Evolutionary conservation across 805 yeast genomes (phyloP), one percentile per base, ranked within the genome.

Genomic region (Candida peoriensis): DNA sequence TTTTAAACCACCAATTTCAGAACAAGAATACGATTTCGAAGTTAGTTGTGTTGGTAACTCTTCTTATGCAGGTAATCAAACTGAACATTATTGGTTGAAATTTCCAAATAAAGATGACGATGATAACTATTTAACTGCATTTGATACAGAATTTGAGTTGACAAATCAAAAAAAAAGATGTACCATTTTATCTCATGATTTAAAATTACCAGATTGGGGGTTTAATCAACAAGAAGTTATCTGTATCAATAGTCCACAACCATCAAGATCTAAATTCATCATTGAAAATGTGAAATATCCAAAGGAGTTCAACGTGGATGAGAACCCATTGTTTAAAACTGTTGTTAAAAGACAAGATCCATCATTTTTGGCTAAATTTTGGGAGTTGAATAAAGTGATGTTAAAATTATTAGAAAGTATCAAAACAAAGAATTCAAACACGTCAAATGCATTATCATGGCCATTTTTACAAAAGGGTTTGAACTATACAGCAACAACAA

Each of bases 21-120:
- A 86, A 53, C 93, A 86, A 51, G 97, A 93, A 37, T 89, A 90
- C 58, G 81, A 88, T 52, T 74, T 72, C 44, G 95, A 88, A 58
- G 95, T 88, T 1, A 72, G 85, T 19, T 77, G 86, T 43, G 64
- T 76, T 37, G 93, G 90, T 5, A 74, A 72, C 57, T 57, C 66
- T 6, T 74, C 77, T 1, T 74, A 75, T 50, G 61, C 62, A 2
- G 93, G 86, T 13, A 83, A 83, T 45, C 66, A 70, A 27, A 77
- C 76, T 52, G 88, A 84, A 55, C 73, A 74, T 42, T 88, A 87
- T 71, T 73, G 73, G 37, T 60, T 90, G 15, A 19, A 26, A 33
- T 12, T 22, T 27, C 24, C 23, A 19, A 10, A 30, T 19, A 20
- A 11, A 20, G 16, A 13, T 6, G 57, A 48, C 39, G 61, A 64